Base-by-base conservation (phyloP, 2,329 filamentous ascomycete species). In the Cordyceps cicadae region DNA sequence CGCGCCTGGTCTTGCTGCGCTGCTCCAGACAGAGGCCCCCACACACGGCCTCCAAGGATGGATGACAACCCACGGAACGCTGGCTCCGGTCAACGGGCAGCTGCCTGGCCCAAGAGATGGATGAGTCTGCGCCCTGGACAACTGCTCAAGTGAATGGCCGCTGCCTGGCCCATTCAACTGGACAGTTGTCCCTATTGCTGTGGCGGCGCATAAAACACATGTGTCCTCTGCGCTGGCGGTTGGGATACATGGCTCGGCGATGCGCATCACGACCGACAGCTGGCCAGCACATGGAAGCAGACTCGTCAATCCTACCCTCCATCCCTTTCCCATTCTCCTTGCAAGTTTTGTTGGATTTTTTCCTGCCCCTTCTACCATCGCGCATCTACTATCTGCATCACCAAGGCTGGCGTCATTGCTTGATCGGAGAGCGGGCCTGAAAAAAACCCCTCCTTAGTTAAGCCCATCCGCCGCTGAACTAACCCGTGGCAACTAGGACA, bases 401-500 rank as follows among this genome's bases (percentile, higher is more conserved):
- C 48, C 19, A 19, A 51, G 34, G 59, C 54, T 41, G 53, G 54
- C 59, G 59, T 61, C 59, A 61, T 57, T 61, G 54, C 54, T 56
- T 46, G 48, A 61, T 61, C 59, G 59, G 53, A 61, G 53, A 56
- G 59, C 59, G 59, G 59, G 59, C 59, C 59, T 52, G 45, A 48
- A 61, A 60, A 60, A 61, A 61, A 61, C 59, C 59, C 59, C 59
- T 61, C 59, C 59, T 61, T 61, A 57, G 59, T 61, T 53, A 57
- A 61, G 39, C 59, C 34, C 59, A 54, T 54, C 51, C 48, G 45
- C 45, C 61, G 64, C 63, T 65, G 64, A 66, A 67, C 69, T 70
- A 66, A 70, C 67, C 64, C 67, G 66, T 68, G 63, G 64, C 67
- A 64, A 68, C 63, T 65, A 70, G 68, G 68, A 70, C 67, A 66